Evolutionary conservation across 2,329 filamentous ascomycete genomes (phyloP).

Genomic region (Macroventuria anomochaeta): DNA sequence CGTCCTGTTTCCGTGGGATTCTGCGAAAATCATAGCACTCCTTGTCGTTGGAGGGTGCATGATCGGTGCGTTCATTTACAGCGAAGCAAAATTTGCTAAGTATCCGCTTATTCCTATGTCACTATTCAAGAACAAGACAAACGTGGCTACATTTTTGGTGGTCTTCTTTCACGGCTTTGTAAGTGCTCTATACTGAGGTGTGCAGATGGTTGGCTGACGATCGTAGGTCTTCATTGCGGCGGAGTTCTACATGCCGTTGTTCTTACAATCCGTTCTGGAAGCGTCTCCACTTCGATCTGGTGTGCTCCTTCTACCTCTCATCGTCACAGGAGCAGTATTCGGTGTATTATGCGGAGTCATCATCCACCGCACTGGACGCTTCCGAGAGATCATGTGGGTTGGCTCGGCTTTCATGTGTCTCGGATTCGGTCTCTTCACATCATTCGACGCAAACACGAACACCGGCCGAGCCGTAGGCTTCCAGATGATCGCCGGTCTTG

Average conservation of each 20-base stretch:
- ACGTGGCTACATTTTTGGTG: conserved; percentile 62
- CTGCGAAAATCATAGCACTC: conserved; percentile 61
- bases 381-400: conserved; percentile 48
- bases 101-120: conserved; percentile 73
- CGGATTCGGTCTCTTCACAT: conserved; percentile 46
- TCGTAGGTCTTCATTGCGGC: conserved; percentile 55
- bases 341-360: conserved; percentile 57
- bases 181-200: conserved; percentile 18
- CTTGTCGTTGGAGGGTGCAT: conserved; percentile 59
- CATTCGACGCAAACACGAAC: conserved; percentile 36
- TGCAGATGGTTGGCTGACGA: background rate
- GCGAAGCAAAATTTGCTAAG: conserved; percentile 68
- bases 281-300: conserved; percentile 67
- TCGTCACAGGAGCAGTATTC: conserved; percentile 51
- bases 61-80: conserved; percentile 62
- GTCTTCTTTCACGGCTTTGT: conserved; percentile 58
- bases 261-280: conserved; percentile 71
- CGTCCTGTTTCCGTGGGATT: conserved; percentile 60
- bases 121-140: conserved; percentile 64
- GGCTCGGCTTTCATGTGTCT: conserved; percentile 42
- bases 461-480: conserved; percentile 53
- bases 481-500: conserved; percentile 59
- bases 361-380: conserved; percentile 55
- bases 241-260: conserved; percentile 76
- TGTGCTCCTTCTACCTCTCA: conserved; percentile 68